Conservation (phyloP, 2,329 filamentous ascomycete species). For the Arthrobotrys conoides region DNA sequence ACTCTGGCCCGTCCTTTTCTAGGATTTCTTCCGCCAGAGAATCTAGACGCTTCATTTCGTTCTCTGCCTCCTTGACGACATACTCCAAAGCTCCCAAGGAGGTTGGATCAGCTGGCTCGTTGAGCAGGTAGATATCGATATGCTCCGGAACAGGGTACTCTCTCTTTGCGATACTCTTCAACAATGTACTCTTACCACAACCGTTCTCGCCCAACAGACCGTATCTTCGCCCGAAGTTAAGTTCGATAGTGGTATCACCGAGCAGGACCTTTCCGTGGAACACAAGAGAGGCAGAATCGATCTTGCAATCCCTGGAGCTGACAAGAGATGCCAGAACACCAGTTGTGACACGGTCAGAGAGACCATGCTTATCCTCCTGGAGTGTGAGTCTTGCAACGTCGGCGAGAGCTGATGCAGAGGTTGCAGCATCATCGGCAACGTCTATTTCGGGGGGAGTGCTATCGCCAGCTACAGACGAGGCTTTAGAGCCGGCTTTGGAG, state of each 20-base stretch:
- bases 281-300: conserved; percentile 90
- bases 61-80: conserved; percentile 95
- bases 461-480: conserved; percentile 79
- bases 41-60: conserved; percentile 91
- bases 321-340: conserved; percentile 90
- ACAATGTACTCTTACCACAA: conserved; percentile 97
- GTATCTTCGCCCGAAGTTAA: conserved; percentile 92
- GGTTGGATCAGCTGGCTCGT: conserved; percentile 91
- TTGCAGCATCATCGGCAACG: conserved; percentile 74
- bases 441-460: conserved; percentile 75
- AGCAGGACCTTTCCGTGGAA: conserved; percentile 98
- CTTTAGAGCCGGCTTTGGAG: conserved; percentile 74
- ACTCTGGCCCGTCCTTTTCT: conserved; percentile 92
- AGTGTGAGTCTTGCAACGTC: conserved; percentile 88
- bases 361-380: conserved; percentile 95
- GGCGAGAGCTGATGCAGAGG: conserved; percentile 79
- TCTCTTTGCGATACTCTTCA: conserved; percentile 92
- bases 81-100: conserved; percentile 94
- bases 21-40: conserved; percentile 88
- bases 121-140: conserved; percentile 97
- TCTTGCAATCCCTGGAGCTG: conserved; percentile 94
- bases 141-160: conserved; percentile 97
- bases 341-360: conserved; percentile 97
- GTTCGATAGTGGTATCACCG: conserved; percentile 91
- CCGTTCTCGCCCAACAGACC: conserved; percentile 98